Evolutionary conservation across 331 rosid species (phyloP), one percentile per base, ranked within the genome.

Genomic region (Quercus tomentella): DNA sequence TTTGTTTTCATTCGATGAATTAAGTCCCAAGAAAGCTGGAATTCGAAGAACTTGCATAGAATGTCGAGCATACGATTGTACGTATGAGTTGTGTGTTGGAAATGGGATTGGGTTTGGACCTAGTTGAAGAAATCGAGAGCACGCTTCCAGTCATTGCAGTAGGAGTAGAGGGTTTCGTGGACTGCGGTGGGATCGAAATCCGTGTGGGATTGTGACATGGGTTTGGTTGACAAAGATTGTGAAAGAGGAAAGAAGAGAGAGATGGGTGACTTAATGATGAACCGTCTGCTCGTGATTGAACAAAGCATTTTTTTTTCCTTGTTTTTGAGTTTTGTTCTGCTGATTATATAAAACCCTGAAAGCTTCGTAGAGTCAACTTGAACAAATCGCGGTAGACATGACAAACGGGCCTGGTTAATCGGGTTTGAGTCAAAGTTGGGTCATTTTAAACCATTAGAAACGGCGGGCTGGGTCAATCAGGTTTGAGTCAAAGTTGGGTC

Each of bases 51-150:
- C 89, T 94, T 94, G 22, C 92, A 97, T 17, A 92, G 89, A 52
- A 30, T 31, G 33, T 31, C 33, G 33, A 31, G 33, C 33, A 31
- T 31, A 31, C 33, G 33, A 31, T 31, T 31, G 33, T 31, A 31
- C 33, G 33, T 31, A 31, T 31, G 89, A 12, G 97, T 88, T 86
- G 89, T 77, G 89, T 89, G 98, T 7, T 25, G 79, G 66, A 89
- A 89, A 1, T 79, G 68, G 77, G 12, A 71, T 4, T 88, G 70
- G 11, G 82, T 75, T 43, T 87, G 86, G 21, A 83, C 87, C 96
- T 94, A 94, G 73, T 75, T 85, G 93, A 94, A 94, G 86, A 94
- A 94, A 3, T 92, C 97, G 22, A 86, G 49, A 10, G 98, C 97
- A 10, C 86, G 88, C 57, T 80, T 88, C 97, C 97, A 95, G 76